Base-by-base conservation (phyloP, 2,329 filamentous ascomycete species). In the Diaporthe sp. region DNA sequence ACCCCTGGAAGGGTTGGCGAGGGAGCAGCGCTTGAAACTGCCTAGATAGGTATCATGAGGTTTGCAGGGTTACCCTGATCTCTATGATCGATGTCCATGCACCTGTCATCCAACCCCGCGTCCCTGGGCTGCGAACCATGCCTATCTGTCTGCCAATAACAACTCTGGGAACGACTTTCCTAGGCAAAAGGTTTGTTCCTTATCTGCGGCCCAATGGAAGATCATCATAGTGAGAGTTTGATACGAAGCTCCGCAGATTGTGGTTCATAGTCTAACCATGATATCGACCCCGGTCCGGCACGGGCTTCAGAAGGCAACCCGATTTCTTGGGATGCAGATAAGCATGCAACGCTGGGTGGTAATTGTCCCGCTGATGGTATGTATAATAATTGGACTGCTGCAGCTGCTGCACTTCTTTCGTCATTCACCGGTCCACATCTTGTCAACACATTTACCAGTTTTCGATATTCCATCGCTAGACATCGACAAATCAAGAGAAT, bases 181-280 rank as follows among this genome's bases (percentile, higher is more conserved):
- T 30, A 25, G 61, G 42, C 19, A 25, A 35, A 58, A 40, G n/a
- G 58, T 33, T 40, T 52, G 45, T 72, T 45, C 45, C 70, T 72
- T 67, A 72, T 72, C 71, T 66, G 25, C 35, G 58, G 58, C n/a
- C 35, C 61, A 50, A 47, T 38, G 42, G 54, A 57, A 42, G 45
- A 47, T 35, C 7, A 57, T 64, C 47, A 28, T 22, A 4, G 17
- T 15, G n/a, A 10, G n/a, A 54, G 64, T 33, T 38, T 72, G 58
- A 72, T 72, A 72, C 10, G 58, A 30, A 10, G 8, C n/a, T 13
- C 22, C 25, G 38, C 33, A 40, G 50, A 50, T 66, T 55, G 50
- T 57, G 35, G 38, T 33, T 47, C 47, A 9, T 52, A 55, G 57
- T 40, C 30, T 25, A 66, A 47, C 58, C 47, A 66, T 45, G 58